Evolutionary conservation across 2,329 filamentous ascomycete species (phyloP), one percentile per base, ranked within the genome.

Genomic region (Claviceps maximensis): DNA sequence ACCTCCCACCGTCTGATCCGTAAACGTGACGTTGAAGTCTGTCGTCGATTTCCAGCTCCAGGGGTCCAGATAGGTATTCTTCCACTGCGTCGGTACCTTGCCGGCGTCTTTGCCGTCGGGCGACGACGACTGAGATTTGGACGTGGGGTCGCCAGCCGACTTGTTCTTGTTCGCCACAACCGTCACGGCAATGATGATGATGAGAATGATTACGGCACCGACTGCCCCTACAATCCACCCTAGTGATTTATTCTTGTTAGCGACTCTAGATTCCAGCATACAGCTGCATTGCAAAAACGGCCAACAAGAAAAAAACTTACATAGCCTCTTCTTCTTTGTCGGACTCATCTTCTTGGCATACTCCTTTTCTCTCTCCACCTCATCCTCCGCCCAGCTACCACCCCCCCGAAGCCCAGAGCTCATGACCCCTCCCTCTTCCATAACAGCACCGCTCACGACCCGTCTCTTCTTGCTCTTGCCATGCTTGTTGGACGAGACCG

Each of bases 1-100:
- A 2, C 84, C 87, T 21, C 93, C 93, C 0, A 97, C 84, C 15
- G 82, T 89, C 49, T 82, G 78, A 55, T 84, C 81, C 0, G 93
- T 98, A 65, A 94, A 98, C 0, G 93, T 97, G 56, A 91, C 78
- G 65, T 98, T 98, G 73, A 97, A 95, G 62, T 90, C 89, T 0
- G 76, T 78, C 0, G 90, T 96, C 60, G 94, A 86, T 59, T 86
- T 85, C 93, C 93, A 98, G 2, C 84, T 83, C 67, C 89, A 95
- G 0, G 93, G 93, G 63, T 98, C 90, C 21, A 95, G 75, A 57
- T 86, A 84, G 2, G 86, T 87, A 15, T 83, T 88, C 66, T 80
- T 82, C 61, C 81, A 89, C 56, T 75, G 75, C 53, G 72, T 69
- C 55, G 86, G 86, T 49, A 87, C 79, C 54, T 74, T 77, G 58